Evolutionary conservation across 2,329 filamentous ascomycete genomes (phyloP).

Genomic region (Thermothelomyces thermophilus): DNA sequence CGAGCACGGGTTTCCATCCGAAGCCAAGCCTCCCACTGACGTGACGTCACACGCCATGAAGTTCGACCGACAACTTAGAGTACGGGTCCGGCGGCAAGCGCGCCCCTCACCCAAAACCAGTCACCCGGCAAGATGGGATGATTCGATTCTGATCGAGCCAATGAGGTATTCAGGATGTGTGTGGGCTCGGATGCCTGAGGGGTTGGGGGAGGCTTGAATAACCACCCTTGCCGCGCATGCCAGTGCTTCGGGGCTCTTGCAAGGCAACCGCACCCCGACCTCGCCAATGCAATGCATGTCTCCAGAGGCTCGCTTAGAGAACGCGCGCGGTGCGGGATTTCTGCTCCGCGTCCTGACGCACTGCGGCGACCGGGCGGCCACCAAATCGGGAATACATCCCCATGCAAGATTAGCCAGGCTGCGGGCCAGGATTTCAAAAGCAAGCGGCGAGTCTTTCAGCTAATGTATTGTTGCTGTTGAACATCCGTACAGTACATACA

Average conservation of each 20-base stretch:
- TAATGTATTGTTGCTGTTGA: too few relatives aligned
- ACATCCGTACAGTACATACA: too few relatives aligned
- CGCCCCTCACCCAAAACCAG: neutral
- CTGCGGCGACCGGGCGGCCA: neutral
- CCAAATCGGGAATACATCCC: constrained; percentile 3
- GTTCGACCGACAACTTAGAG: neutral
- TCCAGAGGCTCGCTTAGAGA: neutral
- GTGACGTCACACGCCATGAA: constrained; percentile 13
- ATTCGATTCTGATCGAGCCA: neutral
- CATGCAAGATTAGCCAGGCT: constrained; percentile 10
- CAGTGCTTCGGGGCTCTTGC: neutral
- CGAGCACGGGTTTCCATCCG: constrained; percentile 8
- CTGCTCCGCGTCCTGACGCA: neutral
- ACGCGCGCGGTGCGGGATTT: neutral
- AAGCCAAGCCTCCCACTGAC: neutral
- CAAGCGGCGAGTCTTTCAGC: neutral
- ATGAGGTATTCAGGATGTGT: too few relatives aligned
- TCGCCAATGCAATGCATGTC: constrained; percentile 6
- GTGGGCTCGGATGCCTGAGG: too few relatives aligned
- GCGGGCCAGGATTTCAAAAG: neutral
- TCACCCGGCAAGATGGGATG: neutral
- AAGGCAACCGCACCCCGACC: constrained; percentile 3
- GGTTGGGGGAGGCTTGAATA: too few relatives aligned
- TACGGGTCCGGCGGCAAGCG: constrained; percentile 9
- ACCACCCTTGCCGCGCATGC: neutral